A percentile compares a stretch with the other conserved stretches of the same genome.
Conservation (phyloP, 2,329 filamentous ascomycete species). For the Neonectria ditissima region DNA sequence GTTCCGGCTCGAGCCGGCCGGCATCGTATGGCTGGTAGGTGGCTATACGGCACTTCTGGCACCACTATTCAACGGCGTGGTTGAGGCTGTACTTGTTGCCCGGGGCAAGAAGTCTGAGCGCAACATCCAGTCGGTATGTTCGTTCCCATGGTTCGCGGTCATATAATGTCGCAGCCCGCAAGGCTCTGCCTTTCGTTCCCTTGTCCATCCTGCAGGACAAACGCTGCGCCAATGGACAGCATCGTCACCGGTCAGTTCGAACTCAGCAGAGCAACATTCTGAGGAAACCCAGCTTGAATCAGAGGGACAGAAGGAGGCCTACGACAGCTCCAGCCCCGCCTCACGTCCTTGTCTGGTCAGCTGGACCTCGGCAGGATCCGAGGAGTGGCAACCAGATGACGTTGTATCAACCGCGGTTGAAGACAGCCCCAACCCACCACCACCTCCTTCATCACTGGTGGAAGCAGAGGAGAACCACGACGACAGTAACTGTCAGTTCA, state of each 20-base stretch:
- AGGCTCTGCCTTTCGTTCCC: not conserved
- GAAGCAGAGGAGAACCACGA: not conserved
- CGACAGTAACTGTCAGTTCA: not conserved
- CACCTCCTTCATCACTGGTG: not conserved
- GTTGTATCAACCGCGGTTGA: not conserved
- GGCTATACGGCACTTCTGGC: conserved; percentile 2
- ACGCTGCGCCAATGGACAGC: not conserved
- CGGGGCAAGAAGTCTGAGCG: not conserved
- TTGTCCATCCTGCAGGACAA: not conserved
- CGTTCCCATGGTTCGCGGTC: not conserved
- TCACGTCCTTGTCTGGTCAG: not conserved
- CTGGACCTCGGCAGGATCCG: not conserved
- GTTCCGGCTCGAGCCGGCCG: not conserved
- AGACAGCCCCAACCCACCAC: not conserved
- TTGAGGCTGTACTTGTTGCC: not conserved
- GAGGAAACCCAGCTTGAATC: conserved; percentile 2
- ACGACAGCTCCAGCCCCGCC: not conserved
- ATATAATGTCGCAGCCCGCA: conserved; percentile 4
- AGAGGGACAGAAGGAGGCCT: not conserved
- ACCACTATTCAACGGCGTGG: not conserved
- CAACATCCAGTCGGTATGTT: not conserved
- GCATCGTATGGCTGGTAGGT: not conserved
- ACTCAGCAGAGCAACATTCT: not conserved
- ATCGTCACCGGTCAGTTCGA: not conserved
- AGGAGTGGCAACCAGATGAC: not conserved